Percentiles rank a stretch among this genome's conserved stretches.
phyloP scores from a whole-genome alignment of 164 flowering plant species.

The Stephania japonica region DNA sequence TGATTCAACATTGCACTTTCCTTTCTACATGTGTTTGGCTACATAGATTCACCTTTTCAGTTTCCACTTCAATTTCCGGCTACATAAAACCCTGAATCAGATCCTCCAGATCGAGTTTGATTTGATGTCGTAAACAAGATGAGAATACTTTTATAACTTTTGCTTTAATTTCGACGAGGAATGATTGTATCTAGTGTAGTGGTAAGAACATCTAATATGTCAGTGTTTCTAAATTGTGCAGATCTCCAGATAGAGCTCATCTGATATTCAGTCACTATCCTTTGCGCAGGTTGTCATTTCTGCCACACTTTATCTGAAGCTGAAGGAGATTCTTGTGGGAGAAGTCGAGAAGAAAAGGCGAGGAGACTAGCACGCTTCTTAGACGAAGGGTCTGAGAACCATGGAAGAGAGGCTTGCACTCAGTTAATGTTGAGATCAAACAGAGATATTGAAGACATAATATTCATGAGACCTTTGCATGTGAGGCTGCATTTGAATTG shows the following conservation, averaged over 20 bases:
- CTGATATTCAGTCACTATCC: background rate
- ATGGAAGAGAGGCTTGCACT: slow-evolving; percentile 26
- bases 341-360: slow-evolving; percentile 28
- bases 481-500: slow-evolving; percentile 46
- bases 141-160: too few species aligned
- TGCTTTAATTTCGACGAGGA: too few species aligned
- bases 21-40: too few species aligned
- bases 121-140: too few species aligned
- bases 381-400: slow-evolving; percentile 18
- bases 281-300: slow-evolving; percentile 46
- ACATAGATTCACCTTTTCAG: too few species aligned
- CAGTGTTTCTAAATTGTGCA: background rate
- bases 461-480: slow-evolving; percentile 60
- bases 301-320: slow-evolving; percentile 40
- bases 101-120: too few species aligned
- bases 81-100: too few species aligned
- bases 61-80: too few species aligned
- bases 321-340: slow-evolving; percentile 20
- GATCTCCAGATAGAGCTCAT: background rate
- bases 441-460: slow-evolving; percentile 40
- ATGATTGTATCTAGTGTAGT: too few species aligned
- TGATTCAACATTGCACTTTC: too few species aligned
- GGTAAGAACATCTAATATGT: too few species aligned
- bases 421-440: slow-evolving; percentile 33
- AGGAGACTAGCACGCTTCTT: slow-evolving; percentile 43